phyloP scores from a whole-genome alignment of 306 rosid genomes.

The Lotus japonicus region DNA sequence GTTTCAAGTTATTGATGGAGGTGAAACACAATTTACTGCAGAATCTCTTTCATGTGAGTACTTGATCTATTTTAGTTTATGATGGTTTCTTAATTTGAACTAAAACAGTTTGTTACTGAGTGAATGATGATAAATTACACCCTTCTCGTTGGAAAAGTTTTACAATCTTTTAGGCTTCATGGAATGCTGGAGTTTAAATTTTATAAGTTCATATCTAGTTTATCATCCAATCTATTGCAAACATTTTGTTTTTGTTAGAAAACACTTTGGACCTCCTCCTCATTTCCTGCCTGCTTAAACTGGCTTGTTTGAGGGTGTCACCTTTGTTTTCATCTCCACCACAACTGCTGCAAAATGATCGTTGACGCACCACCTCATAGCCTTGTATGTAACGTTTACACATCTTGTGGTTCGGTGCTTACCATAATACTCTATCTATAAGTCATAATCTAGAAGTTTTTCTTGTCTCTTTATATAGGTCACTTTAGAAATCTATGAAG shows the following conservation, averaged over 20 bases:
- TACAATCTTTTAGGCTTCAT: neutral
- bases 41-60: conserved; percentile 54
- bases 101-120: neutral
- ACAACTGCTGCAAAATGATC: neutral
- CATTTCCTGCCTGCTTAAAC: neutral
- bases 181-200: conserved; percentile 6
- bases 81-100: conserved; percentile 3
- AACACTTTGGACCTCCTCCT: neutral
- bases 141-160: neutral
- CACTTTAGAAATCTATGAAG: no score
- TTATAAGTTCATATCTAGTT: neutral
- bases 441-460: no score
- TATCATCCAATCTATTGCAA: neutral
- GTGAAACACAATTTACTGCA: conserved; percentile 33
- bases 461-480: no score
- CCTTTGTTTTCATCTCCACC: neutral
- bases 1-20: conserved; percentile 63
- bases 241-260: neutral
- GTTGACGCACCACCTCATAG: neutral
- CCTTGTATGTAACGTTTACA: neutral
- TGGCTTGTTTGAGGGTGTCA: neutral
- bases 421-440: neutral
- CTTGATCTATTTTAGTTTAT: conserved; percentile 15
- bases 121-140: neutral
- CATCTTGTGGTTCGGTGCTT: neutral